Evolutionary conservation across 495 filamentous ascomycete species (phyloP).

Genomic region (Podospora fimiseda): DNA sequence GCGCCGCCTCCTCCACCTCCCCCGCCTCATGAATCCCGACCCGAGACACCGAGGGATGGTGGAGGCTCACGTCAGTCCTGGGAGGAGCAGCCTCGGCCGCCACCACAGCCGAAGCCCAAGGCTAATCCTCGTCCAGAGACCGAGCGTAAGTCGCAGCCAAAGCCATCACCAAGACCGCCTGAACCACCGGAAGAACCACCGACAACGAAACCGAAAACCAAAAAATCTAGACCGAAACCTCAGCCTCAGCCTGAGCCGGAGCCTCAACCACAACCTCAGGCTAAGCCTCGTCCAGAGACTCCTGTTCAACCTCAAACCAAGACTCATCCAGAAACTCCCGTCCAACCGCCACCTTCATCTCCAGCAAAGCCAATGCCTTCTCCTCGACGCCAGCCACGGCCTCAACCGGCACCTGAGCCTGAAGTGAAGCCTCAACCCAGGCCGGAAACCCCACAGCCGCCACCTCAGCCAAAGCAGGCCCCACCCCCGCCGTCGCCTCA

Average conservation of each 20-base stretch:
- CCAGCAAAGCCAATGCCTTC: conserved; percentile 6
- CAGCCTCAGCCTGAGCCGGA: conserved; percentile 14
- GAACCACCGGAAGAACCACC: conserved; percentile 10
- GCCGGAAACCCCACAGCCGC: conserved; percentile 24
- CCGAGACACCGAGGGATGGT: conserved; percentile 23
- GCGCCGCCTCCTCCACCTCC: conserved; percentile 34
- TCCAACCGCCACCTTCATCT: too few relatives aligned
- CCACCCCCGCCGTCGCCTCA: conserved; percentile 5
- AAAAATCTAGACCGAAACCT: conserved; percentile 27
- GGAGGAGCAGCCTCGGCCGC: conserved; percentile 32
- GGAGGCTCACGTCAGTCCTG: conserved; percentile 34
- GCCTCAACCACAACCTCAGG: conserved; percentile 12
- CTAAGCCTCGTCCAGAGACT: conserved; percentile 37
- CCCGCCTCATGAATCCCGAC: conserved; percentile 29
- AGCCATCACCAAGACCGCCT: conserved; percentile 4
- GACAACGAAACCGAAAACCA: conserved; percentile 13
- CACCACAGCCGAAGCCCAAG: conserved; percentile 18
- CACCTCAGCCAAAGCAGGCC: conserved; percentile 1
- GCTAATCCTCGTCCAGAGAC: conserved; percentile 8
- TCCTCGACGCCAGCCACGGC: conserved; percentile 14
- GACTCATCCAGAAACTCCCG: neutral
- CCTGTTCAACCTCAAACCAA: conserved; percentile 21
- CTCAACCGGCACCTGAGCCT: too few relatives aligned
- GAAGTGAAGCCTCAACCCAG: conserved; percentile 18
- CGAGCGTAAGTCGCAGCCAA: conserved; percentile 11